phyloP scores from a whole-genome alignment of 1,139 yeast species.

The Keqinozyma sinolaborantium region DNA sequence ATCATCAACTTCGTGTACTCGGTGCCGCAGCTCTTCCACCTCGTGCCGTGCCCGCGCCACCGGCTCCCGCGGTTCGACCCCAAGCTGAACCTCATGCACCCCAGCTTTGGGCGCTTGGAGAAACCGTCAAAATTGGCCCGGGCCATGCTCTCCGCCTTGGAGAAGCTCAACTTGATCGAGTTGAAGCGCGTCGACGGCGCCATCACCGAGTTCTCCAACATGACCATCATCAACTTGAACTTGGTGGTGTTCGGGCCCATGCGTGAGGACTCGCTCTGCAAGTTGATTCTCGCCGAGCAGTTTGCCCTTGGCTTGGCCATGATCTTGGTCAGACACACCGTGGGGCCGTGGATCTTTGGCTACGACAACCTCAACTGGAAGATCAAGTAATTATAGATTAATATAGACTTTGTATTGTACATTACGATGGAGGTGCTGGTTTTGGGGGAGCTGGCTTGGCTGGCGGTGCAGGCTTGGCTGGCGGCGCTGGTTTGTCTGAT shows the following conservation, averaged over 20 bases:
- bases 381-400: conserved; percentile 33
- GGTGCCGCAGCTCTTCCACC: conserved; percentile 79
- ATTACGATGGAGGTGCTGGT: conserved; percentile 6
- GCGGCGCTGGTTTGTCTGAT: conserved; percentile 14
- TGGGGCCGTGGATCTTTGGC: conserved; percentile 86
- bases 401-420: too few species aligned
- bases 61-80: conserved; percentile 76
- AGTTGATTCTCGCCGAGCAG: conserved; percentile 57
- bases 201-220: conserved; percentile 60
- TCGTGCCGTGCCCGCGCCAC: conserved; percentile 95
- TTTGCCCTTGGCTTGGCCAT: conserved; percentile 63
- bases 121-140: conserved; percentile 13
- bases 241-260: conserved; percentile 88
- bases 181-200: conserved; percentile 33
- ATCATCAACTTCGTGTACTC: conserved; percentile 86
- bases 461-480: conserved; percentile 12
- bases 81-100: conserved; percentile 69
- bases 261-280: conserved; percentile 76
- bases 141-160: conserved; percentile 31
- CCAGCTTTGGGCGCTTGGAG: conserved; percentile 43
- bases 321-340: conserved; percentile 71
- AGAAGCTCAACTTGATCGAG: conserved; percentile 47
- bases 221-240: conserved; percentile 81
- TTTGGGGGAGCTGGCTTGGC: conserved; percentile 7
- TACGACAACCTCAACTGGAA: conserved; percentile 69